A percentile compares a stretch with the other conserved stretches of the same genome.
These are phyloP conservation scores for Eutrema heterophyllum DNA, from an alignment of 345 rosid genomes.

Conservation along the genomic window DNA sequence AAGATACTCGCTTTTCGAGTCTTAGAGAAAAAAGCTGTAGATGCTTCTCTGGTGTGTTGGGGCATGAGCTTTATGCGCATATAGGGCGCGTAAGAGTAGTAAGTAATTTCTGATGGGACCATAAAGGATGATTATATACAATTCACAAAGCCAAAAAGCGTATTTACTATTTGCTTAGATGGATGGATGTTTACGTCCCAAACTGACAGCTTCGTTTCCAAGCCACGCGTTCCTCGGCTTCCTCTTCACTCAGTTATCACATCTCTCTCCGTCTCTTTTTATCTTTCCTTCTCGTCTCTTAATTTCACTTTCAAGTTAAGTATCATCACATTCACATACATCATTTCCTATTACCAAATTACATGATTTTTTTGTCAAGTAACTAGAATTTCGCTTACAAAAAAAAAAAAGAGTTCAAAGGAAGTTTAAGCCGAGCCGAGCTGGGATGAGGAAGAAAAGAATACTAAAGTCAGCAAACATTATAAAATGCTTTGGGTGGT, in stretches of 20 bases:
- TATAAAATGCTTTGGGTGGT: slow-evolving; percentile 9
- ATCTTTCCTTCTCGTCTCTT: background rate
- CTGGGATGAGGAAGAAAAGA: background rate
- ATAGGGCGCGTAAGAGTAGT: background rate
- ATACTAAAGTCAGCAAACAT: slow-evolving; percentile 5
- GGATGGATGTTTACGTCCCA: slow-evolving; percentile 17
- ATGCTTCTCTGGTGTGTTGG: background rate
- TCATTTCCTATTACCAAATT: background rate
- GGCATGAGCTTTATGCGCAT: background rate
- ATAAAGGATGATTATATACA: background rate
- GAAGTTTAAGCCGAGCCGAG: background rate
- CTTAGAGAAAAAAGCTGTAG: background rate
- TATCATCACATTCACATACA: background rate
- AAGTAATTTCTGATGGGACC: background rate
- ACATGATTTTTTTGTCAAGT: background rate
- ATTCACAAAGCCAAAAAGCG: slow-evolving; percentile 2
- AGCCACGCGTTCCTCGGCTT: slow-evolving; percentile 26
- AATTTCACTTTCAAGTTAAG: slow-evolving; percentile 31
- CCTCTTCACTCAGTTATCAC: background rate
- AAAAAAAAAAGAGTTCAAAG: background rate
- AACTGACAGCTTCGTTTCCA: slow-evolving; percentile 11
- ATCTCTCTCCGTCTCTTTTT: background rate
- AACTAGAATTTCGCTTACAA: background rate
- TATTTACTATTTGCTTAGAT: background rate
- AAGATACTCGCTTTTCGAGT: background rate